These are phyloP conservation scores for Hyphodiscus hymeniophilus DNA, from an alignment of 495 filamentous ascomycete species.

Conservation along the genomic window DNA sequence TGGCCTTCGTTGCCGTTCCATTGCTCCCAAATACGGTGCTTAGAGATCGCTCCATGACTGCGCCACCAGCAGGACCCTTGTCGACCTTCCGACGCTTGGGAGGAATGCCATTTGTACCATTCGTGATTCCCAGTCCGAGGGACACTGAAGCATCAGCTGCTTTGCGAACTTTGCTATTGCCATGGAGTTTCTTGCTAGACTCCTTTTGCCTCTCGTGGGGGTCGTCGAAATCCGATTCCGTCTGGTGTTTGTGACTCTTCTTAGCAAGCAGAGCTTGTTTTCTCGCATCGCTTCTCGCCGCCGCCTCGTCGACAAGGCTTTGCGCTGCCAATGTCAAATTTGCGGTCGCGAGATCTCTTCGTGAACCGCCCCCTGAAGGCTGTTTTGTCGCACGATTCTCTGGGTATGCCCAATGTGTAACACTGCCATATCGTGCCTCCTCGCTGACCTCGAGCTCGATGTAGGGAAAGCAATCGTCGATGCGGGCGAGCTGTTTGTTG, in stretches of 20 bases:
- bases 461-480: constrained; percentile 76
- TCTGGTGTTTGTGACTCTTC: constrained; percentile 52
- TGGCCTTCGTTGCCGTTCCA: constrained; percentile 37
- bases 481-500: constrained; percentile 72
- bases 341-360: constrained; percentile 66
- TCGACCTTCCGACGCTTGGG: constrained; percentile 79
- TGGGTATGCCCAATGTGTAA: constrained; percentile 90
- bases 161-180: constrained; percentile 55
- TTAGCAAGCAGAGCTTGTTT: constrained; percentile 73
- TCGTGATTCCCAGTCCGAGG: constrained; percentile 49
- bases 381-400: constrained; percentile 68
- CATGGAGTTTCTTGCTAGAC: constrained; percentile 46
- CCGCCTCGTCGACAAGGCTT: constrained; percentile 68
- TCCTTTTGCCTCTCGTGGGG: constrained; percentile 35
- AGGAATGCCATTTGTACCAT: constrained; percentile 36
- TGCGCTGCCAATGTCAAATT: constrained; percentile 61
- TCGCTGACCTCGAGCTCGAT: constrained; percentile 87
- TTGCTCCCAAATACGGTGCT: constrained; percentile 46
- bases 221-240: constrained; percentile 76
- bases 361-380: constrained; percentile 55
- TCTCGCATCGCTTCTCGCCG: constrained; percentile 68
- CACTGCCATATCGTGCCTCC: constrained; percentile 83
- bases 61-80: constrained; percentile 45
- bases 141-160: constrained; percentile 38
- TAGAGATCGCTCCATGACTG: constrained; percentile 63